These are phyloP conservation scores for Thinopyrum elongatum DNA, from an alignment of 176 grass and related monocot species.

Conservation along the genomic window DNA sequence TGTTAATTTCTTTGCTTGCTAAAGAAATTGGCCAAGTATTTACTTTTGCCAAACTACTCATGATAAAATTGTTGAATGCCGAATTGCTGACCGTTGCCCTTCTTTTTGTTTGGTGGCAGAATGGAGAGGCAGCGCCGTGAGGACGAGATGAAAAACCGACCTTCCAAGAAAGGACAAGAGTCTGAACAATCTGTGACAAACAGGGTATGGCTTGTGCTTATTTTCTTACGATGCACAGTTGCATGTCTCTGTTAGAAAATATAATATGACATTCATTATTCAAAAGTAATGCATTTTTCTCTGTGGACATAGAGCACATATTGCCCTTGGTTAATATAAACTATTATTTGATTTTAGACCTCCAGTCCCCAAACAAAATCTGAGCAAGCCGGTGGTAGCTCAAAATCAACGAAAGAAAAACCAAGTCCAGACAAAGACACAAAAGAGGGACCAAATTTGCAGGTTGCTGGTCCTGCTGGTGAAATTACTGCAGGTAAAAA, in stretches of 20 bases:
- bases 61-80: constrained; percentile 8
- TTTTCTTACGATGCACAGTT: not conserved
- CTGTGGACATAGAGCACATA: not conserved
- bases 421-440: constrained; percentile 69
- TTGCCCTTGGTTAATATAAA: constrained; percentile 26
- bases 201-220: constrained; percentile 38
- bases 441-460: constrained; percentile 74
- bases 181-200: constrained; percentile 69
- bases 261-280: not conserved
- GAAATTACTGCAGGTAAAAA: constrained; percentile 90
- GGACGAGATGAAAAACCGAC: constrained; percentile 72
- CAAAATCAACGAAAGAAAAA: constrained; percentile 82
- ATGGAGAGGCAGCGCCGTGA: constrained; percentile 89
- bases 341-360: constrained; percentile 48
- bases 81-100: not conserved
- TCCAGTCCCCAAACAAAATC: constrained; percentile 65
- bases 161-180: constrained; percentile 85
- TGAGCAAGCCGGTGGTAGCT: constrained; percentile 56
- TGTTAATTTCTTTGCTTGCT: not conserved
- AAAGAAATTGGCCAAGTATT: not conserved
- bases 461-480: constrained; percentile 77
- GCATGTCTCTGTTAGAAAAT: constrained; percentile 4
- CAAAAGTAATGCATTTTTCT: not conserved
- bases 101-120: constrained; percentile 39
- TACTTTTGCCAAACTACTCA: not conserved